Conservation (phyloP, 139 green algal species). For the Marvania coccoides region DNA sequence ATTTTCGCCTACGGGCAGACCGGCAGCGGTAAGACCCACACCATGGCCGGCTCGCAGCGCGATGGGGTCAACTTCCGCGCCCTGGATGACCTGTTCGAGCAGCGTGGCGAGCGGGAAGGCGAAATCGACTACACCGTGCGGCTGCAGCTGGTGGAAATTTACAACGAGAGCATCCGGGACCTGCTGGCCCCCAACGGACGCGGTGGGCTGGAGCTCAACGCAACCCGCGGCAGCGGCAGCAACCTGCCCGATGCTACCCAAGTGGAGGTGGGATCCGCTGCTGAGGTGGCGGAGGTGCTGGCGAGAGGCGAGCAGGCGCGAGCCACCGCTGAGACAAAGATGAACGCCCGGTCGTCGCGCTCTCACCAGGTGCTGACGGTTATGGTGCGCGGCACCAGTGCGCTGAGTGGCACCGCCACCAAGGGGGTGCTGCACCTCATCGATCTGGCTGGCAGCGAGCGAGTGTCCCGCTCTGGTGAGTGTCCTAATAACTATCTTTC, state of each 20-base stretch:
- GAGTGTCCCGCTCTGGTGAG: conserved; percentile 3
- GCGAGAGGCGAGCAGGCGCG: conserved; percentile 41
- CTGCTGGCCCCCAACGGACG: conserved; percentile 42
- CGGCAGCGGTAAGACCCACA: conserved; percentile 79
- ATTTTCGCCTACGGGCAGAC: conserved; percentile 76
- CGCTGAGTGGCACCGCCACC: conserved; percentile 37
- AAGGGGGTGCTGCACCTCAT: conserved; percentile 70
- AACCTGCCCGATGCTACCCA: conserved; percentile 77
- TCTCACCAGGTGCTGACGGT: conserved; percentile 75
- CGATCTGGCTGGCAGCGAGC: conserved; percentile 59
- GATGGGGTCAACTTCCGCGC: conserved; percentile 86
- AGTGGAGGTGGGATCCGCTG: conserved; percentile 48
- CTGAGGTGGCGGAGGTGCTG: conserved; percentile 78
- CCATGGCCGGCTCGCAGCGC: conserved; percentile 66
- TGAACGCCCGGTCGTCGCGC: conserved; percentile 87
- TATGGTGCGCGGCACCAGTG: conserved; percentile 68
- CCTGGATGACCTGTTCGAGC: conserved; percentile 81
- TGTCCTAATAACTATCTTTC: not conserved
- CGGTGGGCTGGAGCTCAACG: conserved; percentile 3
- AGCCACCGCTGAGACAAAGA: conserved; percentile 69
- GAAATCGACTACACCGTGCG: conserved; percentile 67
- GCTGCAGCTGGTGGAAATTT: conserved; percentile 93
- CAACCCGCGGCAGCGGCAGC: conserved; percentile 59
- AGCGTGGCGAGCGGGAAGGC: conserved; percentile 42
- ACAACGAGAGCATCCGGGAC: conserved; percentile 90